Evolutionary conservation across 2,329 filamentous ascomycete genomes (phyloP).

Genomic region (Alternaria triticimaculans): DNA sequence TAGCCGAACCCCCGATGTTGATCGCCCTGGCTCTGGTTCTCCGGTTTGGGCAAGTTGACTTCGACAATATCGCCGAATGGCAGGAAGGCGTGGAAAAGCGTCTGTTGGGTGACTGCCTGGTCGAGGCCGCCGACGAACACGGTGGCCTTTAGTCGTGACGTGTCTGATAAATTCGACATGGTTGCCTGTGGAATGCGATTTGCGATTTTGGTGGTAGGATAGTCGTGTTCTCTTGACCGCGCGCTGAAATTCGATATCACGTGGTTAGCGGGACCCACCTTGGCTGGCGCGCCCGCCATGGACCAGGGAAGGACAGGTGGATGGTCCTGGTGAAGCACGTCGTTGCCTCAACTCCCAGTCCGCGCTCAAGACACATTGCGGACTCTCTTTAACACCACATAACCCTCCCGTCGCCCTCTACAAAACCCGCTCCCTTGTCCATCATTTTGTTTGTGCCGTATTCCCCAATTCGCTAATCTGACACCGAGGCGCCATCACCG

Average conservation of each 20-base stretch:
- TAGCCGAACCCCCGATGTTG: constrained; percentile 93
- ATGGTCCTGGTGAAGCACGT: constrained; percentile 37
- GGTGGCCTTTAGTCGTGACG: constrained; percentile 84
- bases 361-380: constrained; percentile 26
- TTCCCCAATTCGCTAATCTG: constrained; percentile 27
- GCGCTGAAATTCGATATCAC: constrained; percentile 34
- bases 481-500: constrained; percentile 40
- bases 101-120: constrained; percentile 74
- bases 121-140: constrained; percentile 92
- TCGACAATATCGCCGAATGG: constrained; percentile 96
- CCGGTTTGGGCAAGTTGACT: constrained; percentile 87
- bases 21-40: constrained; percentile 77
- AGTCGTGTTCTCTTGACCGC: constrained; percentile 1
- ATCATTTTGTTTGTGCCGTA: constrained; percentile 28
- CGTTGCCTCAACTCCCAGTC: constrained; percentile 31
- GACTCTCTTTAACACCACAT: constrained; percentile 25
- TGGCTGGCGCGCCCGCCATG: constrained; percentile 17
- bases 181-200: constrained; percentile 3
- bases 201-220: not conserved
- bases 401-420: constrained; percentile 16
- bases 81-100: constrained; percentile 88
- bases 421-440: constrained; percentile 13
- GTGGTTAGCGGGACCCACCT: constrained; percentile 26
- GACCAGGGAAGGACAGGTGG: constrained; percentile 46
- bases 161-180: constrained; percentile 73